phyloP scores from a whole-genome alignment of 1,284 basidiomycete species.

The Heliocybe sulcata region DNA sequence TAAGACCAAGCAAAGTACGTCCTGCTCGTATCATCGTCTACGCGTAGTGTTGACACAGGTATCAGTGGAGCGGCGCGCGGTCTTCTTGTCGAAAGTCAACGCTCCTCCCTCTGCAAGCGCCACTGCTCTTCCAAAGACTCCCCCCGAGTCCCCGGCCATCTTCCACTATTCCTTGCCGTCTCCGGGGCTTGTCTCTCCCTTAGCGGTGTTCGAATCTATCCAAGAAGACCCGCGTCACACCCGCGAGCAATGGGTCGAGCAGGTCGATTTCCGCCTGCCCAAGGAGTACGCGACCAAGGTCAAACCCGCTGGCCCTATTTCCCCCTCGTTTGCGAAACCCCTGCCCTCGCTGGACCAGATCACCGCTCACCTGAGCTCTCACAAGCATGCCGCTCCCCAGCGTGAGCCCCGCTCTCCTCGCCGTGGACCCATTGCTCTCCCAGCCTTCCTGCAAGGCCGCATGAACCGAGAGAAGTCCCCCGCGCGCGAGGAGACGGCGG shows the following conservation, averaged over 20 bases:
- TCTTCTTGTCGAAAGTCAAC: slow-evolving; percentile 66
- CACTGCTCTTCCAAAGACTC: slow-evolving; percentile 50
- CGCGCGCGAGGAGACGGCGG: slow-evolving; percentile 7
- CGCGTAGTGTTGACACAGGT: slow-evolving; percentile 4
- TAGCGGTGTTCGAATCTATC: slow-evolving; percentile 49
- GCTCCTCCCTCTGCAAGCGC: slow-evolving; percentile 59
- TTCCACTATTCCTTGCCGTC: slow-evolving; percentile 66
- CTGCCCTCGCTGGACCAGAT: slow-evolving; percentile 73
- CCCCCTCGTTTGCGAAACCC: slow-evolving; percentile 17
- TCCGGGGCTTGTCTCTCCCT: slow-evolving; percentile 55
- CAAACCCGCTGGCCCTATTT: slow-evolving; percentile 9
- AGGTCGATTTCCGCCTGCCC: slow-evolving; percentile 51
- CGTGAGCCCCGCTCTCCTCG: slow-evolving; percentile 10
- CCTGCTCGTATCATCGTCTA: slow-evolving; percentile 4
- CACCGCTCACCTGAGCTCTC: slow-evolving; percentile 48
- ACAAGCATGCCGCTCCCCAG: slow-evolving; percentile 17
- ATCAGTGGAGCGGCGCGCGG: slow-evolving; percentile 63
- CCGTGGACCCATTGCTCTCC: slow-evolving; percentile 28
- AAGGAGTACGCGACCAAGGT: slow-evolving; percentile 13
- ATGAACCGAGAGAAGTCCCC: slow-evolving; percentile 8
- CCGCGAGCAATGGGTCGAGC: slow-evolving; percentile 49
- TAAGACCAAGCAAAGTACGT: slow-evolving; percentile 67
- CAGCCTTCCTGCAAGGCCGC: slow-evolving; percentile 32
- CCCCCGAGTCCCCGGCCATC: slow-evolving; percentile 62
- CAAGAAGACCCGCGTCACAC: slow-evolving; percentile 26